Evolutionary conservation across 2,329 filamentous ascomycete genomes (phyloP).

Genomic region (Colletotrichum sp.): DNA sequence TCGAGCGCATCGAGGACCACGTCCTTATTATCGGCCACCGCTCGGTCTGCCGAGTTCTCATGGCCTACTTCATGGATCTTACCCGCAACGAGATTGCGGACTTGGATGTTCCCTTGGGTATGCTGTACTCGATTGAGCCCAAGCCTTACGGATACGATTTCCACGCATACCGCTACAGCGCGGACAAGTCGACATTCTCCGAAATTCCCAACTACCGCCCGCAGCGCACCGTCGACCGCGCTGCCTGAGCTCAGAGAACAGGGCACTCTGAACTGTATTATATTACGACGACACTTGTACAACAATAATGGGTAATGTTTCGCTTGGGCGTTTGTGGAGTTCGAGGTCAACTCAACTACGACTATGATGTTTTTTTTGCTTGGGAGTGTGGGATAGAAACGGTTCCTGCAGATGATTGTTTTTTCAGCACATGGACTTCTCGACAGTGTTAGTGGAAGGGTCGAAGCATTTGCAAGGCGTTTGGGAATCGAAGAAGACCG

Average conservation of each 20-base stretch:
- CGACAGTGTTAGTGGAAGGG: background rate
- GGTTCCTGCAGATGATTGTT: background rate
- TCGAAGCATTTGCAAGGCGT: conserved; percentile 20
- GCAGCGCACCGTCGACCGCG: conserved; percentile 57
- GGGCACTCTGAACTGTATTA: background rate
- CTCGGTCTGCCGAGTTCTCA: conserved; percentile 87
- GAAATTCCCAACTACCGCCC: conserved; percentile 85
- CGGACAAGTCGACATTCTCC: conserved; percentile 79
- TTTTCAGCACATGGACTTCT: background rate
- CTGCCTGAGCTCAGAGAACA: conserved; percentile 26
- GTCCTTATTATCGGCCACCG: conserved; percentile 91
- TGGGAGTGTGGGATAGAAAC: background rate
- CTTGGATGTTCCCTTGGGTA: conserved; percentile 90
- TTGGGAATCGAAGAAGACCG: conserved; percentile 19
- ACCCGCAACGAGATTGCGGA: conserved; percentile 92
- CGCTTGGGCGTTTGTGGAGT: conserved; percentile 11
- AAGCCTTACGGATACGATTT: conserved; percentile 98
- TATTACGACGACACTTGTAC: conserved; percentile 14
- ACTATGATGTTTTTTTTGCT: conserved; percentile 3
- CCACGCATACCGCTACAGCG: conserved; percentile 91
- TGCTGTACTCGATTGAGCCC: conserved; percentile 93
- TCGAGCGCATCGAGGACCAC: conserved; percentile 97
- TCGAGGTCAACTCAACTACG: conserved; percentile 9
- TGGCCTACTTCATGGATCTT: conserved; percentile 96
- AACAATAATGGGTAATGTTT: conserved; percentile 6